These are phyloP conservation scores for Nannochloris sp. DNA, from an alignment of 139 green algal genomes.

Conservation along the genomic window DNA sequence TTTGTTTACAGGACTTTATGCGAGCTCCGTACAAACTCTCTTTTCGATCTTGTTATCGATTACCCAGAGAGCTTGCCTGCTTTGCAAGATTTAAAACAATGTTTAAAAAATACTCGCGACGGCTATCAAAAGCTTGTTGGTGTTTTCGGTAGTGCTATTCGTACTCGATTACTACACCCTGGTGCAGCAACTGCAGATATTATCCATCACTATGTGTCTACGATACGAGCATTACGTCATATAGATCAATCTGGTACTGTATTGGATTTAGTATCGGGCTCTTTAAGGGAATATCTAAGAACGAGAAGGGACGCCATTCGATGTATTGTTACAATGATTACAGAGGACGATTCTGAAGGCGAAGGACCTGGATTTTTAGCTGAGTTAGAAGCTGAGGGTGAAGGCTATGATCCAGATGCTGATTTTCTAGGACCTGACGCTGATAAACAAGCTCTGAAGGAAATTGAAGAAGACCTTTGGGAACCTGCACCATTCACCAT, in stretches of 20 bases:
- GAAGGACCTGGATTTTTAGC: constrained; percentile 40
- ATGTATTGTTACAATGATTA: constrained; percentile 89
- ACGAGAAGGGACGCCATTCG: constrained; percentile 74
- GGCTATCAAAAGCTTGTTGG: constrained; percentile 37
- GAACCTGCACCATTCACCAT: constrained; percentile 23
- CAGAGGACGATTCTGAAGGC: constrained; percentile 49
- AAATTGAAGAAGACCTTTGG: constrained; percentile 19
- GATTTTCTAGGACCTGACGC: constrained; percentile 35
- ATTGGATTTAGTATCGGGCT: constrained; percentile 63
- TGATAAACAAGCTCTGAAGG: constrained; percentile 23
- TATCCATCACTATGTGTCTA: constrained; percentile 80
- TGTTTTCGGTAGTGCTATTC: constrained; percentile 18
- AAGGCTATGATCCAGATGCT: background rate
- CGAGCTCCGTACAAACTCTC: constrained; percentile 54
- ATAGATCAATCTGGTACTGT: constrained; percentile 47
- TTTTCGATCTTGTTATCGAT: constrained; percentile 92
- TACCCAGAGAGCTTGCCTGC: constrained; percentile 54
- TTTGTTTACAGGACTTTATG: no score
- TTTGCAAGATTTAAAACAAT: constrained; percentile 57
- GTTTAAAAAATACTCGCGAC: constrained; percentile 61
- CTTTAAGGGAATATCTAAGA: constrained; percentile 75
- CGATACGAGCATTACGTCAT: constrained; percentile 65
- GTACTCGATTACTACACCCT: constrained; percentile 65
- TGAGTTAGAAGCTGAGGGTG: constrained; percentile 45
- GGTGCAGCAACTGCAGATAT: constrained; percentile 86